Base-by-base conservation (phyloP, 352 stramenopile genomes). In the Globisporangium parvum region DNA sequence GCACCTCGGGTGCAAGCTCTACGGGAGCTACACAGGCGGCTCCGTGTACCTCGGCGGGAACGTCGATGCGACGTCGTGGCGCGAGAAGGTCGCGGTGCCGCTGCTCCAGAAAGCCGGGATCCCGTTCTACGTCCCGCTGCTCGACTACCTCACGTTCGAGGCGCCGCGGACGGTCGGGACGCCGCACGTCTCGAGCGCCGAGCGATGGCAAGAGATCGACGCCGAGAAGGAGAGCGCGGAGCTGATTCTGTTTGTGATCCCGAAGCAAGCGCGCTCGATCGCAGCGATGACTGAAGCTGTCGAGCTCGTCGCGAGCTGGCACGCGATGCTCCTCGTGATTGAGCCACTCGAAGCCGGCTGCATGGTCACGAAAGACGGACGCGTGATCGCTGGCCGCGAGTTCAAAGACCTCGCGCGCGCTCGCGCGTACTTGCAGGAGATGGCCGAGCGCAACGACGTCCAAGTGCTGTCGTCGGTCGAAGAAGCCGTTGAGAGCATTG, bases 161-260 rank as follows among this genome's bases (percentile, higher is more conserved):
- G 35, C 49, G 37, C 58, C 77, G 18, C 66, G 67, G 15, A 56
- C 71, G 47, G 57, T 61, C 0, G 71, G 66, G 12, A 76, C 71
- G 44, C 67, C 61, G 2, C 42, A 63, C 0, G 64, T 70, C 33
- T 60, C 58, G 8, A 49, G 67, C 3, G 53, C 53, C 0, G 78
- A 87, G 17, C 65, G 70, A 37, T 85, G 75, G 57, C 67, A 70
- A 31, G 75, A 89, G 54, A 76, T 86, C 20, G 75, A 89, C 44
- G 75, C 59, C 0, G 71, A 83, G 53, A 84, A 83, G 26, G 66
- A 84, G 18, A 70, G 73, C 23, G 79, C 84, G n/a, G 84, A 88
- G 72, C 51, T 94, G 17, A 77, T 94, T 51, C 53, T 94, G 39
- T 91, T 94, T 40, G 81, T 94, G 40, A 92, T 94, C 45, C 81